Percentiles rank a stretch among this genome's conserved stretches.
Evolutionary conservation across 768 basidiomycete species (phyloP).

Genomic region (Pleurotus cornucopiae): DNA sequence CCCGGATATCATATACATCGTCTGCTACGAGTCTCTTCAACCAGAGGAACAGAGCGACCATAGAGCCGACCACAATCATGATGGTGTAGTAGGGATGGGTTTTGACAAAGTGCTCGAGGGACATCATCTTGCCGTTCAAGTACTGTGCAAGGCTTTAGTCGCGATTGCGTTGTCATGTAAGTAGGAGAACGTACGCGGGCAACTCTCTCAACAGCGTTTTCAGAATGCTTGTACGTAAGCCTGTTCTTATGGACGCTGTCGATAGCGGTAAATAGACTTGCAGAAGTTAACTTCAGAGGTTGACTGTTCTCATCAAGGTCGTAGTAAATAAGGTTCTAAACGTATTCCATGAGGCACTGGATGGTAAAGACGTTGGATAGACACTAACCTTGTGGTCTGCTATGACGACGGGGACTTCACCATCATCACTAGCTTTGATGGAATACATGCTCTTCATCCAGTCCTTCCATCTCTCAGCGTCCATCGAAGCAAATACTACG

Average conservation of each 20-base stretch:
- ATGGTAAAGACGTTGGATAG: too few relatives aligned
- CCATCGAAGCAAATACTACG: slow-evolving; percentile 89
- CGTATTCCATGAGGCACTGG: too few relatives aligned
- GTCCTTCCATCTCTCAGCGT: slow-evolving; percentile 73
- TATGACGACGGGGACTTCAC: slow-evolving; percentile 55
- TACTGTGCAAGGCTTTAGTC: slow-evolving; percentile 22
- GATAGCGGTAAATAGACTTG: slow-evolving; percentile 62
- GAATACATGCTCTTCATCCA: slow-evolving; percentile 96
- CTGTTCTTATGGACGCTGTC: slow-evolving; percentile 57
- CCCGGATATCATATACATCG: slow-evolving; percentile 13
- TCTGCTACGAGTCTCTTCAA: slow-evolving; percentile 21
- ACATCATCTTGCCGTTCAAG: slow-evolving; percentile 35
- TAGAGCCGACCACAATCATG: slow-evolving; percentile 22
- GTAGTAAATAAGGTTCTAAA: slow-evolving; percentile 72
- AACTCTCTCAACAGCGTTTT: slow-evolving; percentile 63
- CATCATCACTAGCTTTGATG: slow-evolving; percentile 30
- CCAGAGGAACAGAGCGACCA: slow-evolving; percentile 25
- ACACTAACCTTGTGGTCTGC: slow-evolving; percentile 71
- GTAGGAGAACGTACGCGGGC: slow-evolving; percentile 45
- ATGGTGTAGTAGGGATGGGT: slow-evolving; percentile 29
- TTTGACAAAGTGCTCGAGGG: slow-evolving; percentile 32
- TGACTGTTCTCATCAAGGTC: slow-evolving; percentile 56
- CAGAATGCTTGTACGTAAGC: slow-evolving; percentile 56
- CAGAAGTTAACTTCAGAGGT: slow-evolving; percentile 49
- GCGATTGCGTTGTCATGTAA: neutral